Evolutionary conservation across 2,329 filamentous ascomycete species (phyloP), one percentile per base, ranked within the genome.

Genomic region (Sporothrix brasiliensis): DNA sequence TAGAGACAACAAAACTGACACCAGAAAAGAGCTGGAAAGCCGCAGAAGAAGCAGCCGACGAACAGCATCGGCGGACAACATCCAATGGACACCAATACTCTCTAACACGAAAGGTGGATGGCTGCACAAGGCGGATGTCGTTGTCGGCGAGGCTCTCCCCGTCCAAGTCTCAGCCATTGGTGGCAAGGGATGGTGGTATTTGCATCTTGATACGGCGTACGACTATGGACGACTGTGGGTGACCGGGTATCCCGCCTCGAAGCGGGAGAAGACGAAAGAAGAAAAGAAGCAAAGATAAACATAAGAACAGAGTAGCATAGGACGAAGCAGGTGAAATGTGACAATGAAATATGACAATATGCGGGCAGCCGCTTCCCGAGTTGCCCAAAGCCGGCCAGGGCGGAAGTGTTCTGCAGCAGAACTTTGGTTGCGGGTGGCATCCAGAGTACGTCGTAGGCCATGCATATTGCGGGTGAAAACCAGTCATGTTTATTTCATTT

Each of bases 311-410:
- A 34, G n/a, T 53, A 14, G 19, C 5, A 52, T 10, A 52, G 41
- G 9, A 24, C 52, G 5, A 63, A 41, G n/a, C 6, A 61, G n/a
- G 24, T 9, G n/a, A 34, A 21, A n/a, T 24, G 4, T 53, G 49
- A 24, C 65, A 53, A 24, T 7, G n/a, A 34, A 21, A n/a, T 24
- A 7, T 53, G 49, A 24, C 65, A 53, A 24, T 7, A 50, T 66
- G 63, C 27, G 47, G 19, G 27, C 63, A 39, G 47, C 63, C 63
- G 63, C 63, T 24, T 41, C 49, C 49, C 53, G 27, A 53, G n/a
- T 19, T 7, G 11, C 13, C 21, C 27, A 19, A 67, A 39, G 63
- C 47, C 27, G 63, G 63, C n/a, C 63, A 67, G 27, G 63, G 19
- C 61, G 44, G 16, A 65, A 34, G 27, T 41, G 60, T 65, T 30